phyloP scores from a whole-genome alignment of 2,329 filamentous ascomycete species.

The Sporothrix brunneoviolacea region DNA sequence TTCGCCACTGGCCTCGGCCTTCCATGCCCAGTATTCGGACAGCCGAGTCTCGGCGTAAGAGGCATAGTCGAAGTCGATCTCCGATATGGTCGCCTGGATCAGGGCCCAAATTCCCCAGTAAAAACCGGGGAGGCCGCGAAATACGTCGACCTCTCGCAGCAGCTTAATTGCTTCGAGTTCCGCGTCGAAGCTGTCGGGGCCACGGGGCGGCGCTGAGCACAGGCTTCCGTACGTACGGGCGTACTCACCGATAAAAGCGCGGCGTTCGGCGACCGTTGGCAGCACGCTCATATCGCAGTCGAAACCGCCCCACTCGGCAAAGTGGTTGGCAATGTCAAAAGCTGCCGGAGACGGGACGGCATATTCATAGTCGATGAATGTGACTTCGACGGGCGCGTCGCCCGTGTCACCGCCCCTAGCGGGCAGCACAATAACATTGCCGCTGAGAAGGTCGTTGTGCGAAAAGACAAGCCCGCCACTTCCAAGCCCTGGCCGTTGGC shows the following conservation, averaged over 20 bases:
- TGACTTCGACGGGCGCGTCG: slow-evolving; percentile 39
- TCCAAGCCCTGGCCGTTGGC: slow-evolving; percentile 70
- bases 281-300: slow-evolving; percentile 85
- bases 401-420: not conserved
- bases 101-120: slow-evolving; percentile 91
- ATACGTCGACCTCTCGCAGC: slow-evolving; percentile 75
- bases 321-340: slow-evolving; percentile 96
- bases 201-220: slow-evolving; percentile 20
- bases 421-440: slow-evolving; percentile 80
- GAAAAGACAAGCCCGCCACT: slow-evolving; percentile 78
- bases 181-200: slow-evolving; percentile 38
- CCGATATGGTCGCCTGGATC: slow-evolving; percentile 88
- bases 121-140: slow-evolving; percentile 84
- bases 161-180: slow-evolving; percentile 62
- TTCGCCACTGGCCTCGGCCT: slow-evolving; percentile 62
- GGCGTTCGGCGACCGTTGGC: slow-evolving; percentile 69
- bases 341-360: slow-evolving; percentile 88
- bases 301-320: slow-evolving; percentile 96
- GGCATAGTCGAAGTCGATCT: slow-evolving; percentile 96
- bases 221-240: slow-evolving; percentile 64
- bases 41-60: slow-evolving; percentile 80
- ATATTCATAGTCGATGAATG: slow-evolving; percentile 98
- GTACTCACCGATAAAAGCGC: slow-evolving; percentile 78
- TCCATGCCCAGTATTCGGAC: slow-evolving; percentile 91
- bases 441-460: slow-evolving; percentile 92